phyloP scores from a whole-genome alignment of 768 basidiomycete genomes.

The Exidia glandulosa region DNA sequence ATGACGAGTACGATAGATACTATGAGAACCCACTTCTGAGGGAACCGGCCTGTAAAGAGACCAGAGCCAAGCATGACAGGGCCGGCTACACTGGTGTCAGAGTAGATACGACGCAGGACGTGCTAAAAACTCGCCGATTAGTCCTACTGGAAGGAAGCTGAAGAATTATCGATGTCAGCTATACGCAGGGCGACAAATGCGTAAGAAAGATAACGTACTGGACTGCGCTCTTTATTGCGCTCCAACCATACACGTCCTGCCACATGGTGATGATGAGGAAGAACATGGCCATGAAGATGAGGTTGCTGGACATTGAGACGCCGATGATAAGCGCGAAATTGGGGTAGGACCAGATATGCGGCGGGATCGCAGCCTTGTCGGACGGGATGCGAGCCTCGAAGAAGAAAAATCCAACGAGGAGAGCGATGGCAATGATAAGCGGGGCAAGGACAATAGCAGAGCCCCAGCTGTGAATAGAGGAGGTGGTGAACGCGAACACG shows the following conservation, averaged over 20 bases:
- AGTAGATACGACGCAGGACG: background rate
- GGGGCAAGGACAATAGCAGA: constrained; percentile 33
- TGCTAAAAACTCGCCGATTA: background rate
- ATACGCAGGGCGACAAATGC: background rate
- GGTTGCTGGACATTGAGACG: background rate
- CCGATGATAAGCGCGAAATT: constrained; percentile 3
- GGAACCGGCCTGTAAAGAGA: background rate
- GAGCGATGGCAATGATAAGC: background rate
- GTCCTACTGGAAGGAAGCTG: background rate
- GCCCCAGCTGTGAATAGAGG: constrained; percentile 41
- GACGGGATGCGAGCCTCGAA: constrained; percentile 2
- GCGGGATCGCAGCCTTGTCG: constrained; percentile 3
- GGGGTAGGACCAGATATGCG: constrained; percentile 3
- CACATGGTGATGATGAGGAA: constrained; percentile 4
- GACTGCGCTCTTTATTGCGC: constrained; percentile 4
- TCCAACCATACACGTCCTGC: constrained; percentile 4
- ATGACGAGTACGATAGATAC: constrained; percentile 28
- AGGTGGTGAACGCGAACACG: constrained; percentile 28
- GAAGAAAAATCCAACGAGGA: background rate
- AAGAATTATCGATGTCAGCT: background rate
- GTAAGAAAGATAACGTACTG: background rate
- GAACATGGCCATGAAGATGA: constrained; percentile 5
- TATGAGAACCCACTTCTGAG: constrained; percentile 34
- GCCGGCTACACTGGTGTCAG: background rate
- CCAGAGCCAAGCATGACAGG: background rate